These are phyloP conservation scores for Aureobasidium pullulans DNA, from an alignment of 2,329 filamentous ascomycete species.

Conservation along the genomic window DNA sequence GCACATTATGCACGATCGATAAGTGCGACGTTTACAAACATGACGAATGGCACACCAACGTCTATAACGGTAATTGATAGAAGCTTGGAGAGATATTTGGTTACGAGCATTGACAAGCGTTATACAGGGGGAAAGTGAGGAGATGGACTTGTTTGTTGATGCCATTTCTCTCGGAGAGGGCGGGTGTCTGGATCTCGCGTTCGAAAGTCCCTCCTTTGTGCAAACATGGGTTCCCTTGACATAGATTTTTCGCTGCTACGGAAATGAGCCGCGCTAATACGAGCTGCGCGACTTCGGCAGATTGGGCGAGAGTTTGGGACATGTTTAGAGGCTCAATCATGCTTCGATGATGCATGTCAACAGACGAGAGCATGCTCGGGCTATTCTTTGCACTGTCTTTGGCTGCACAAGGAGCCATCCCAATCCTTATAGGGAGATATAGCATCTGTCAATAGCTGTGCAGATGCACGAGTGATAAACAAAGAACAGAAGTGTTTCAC, in stretches of 20 bases:
- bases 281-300: not conserved
- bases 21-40: not conserved
- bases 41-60: slow-evolving; percentile 3
- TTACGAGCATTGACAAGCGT: not conserved
- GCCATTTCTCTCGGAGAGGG: not conserved
- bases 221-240: not conserved
- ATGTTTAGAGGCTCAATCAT: not conserved
- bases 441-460: not conserved
- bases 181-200: not conserved
- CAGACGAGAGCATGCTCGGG: no score
- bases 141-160: not conserved
- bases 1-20: not conserved
- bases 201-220: not conserved
- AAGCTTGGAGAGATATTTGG: not conserved
- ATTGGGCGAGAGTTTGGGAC: not conserved
- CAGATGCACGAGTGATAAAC: not conserved
- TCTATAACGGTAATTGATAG: not conserved
- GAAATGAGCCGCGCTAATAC: slow-evolving; percentile 1
- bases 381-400: not conserved
- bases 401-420: not conserved
- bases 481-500: not conserved
- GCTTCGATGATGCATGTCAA: not conserved
- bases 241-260: not conserved
- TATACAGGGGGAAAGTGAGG: slow-evolving; percentile 6
- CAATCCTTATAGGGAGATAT: not conserved